Evolutionary conservation across 2,329 filamentous ascomycete genomes (phyloP).

Genomic region (Ophiocordyceps robertsii): DNA sequence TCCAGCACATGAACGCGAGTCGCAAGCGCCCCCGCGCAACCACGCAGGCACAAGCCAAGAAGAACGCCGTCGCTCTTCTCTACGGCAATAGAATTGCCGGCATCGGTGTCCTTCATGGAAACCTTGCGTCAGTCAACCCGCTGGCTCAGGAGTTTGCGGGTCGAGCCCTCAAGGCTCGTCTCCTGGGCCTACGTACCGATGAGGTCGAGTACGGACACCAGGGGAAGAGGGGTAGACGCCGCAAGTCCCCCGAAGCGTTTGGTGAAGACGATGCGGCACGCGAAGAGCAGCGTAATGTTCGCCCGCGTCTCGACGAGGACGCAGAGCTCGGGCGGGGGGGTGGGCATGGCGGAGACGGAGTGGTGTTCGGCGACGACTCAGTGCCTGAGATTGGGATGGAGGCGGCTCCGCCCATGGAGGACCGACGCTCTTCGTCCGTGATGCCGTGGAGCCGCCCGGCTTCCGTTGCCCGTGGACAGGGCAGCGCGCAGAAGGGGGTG

Average conservation of each 20-base stretch:
- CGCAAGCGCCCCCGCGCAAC: slow-evolving; percentile 12
- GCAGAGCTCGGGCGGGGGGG: slow-evolving; percentile 14
- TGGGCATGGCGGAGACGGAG: slow-evolving; percentile 12
- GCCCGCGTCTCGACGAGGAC: slow-evolving; percentile 17
- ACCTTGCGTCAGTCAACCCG: slow-evolving; percentile 23
- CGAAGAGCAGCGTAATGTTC: slow-evolving; percentile 20
- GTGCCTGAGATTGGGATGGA: slow-evolving; percentile 57
- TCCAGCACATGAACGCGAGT: slow-evolving; percentile 38
- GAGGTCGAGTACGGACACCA: slow-evolving; percentile 6
- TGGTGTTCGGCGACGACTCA: slow-evolving; percentile 23
- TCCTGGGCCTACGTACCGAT: slow-evolving; percentile 12
- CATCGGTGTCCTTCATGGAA: slow-evolving; percentile 11
- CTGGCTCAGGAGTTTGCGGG: slow-evolving; percentile 32
- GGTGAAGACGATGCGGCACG: slow-evolving; percentile 16
- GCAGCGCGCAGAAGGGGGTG: slow-evolving; percentile 20
- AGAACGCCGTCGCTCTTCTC: slow-evolving; percentile 17
- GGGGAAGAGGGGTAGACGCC: slow-evolving; percentile 19
- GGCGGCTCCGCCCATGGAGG: slow-evolving; percentile 49
- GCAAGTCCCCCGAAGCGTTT: slow-evolving; percentile 30
- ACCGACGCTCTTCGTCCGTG: slow-evolving; percentile 43
- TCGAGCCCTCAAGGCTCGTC: slow-evolving; percentile 21
- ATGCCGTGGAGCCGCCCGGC: slow-evolving; percentile 39
- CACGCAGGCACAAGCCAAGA: slow-evolving; percentile 23
- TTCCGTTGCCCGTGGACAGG: slow-evolving; percentile 27
- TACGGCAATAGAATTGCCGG: slow-evolving; percentile 21